Conservation (phyloP, 208 protist species). For the Herpetomonas tarakana region DNA sequence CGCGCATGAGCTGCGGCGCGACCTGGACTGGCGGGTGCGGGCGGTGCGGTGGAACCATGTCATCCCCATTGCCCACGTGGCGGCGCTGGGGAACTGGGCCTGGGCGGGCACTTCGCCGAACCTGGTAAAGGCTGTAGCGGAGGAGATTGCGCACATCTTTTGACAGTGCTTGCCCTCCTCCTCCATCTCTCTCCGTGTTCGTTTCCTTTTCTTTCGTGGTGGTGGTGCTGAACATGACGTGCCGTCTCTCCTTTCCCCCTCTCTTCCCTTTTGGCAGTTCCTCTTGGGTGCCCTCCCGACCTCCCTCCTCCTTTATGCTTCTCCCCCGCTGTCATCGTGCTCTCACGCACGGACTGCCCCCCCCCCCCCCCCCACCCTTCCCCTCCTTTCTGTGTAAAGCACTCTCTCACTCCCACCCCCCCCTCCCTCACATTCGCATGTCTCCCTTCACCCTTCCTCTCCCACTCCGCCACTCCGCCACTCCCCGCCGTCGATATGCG, state of each 20-base stretch:
- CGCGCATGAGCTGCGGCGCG: slow-evolving; percentile 32
- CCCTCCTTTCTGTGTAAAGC: too few species aligned
- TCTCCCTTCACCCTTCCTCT: too few species aligned
- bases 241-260: slow-evolving; percentile 2
- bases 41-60: slow-evolving; percentile 37
- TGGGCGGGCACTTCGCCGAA: slow-evolving; percentile 26
- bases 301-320: too few species aligned
- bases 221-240: too few species aligned
- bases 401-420: too few species aligned
- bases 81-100: slow-evolving; percentile 43
- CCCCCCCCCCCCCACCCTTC: too few species aligned
- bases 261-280: slow-evolving; percentile 4
- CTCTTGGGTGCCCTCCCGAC: too few species aligned
- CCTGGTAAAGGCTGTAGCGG: slow-evolving; percentile 41
- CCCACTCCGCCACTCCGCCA: too few species aligned
- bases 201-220: not conserved
- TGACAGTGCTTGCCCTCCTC: not conserved
- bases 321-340: too few species aligned
- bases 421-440: too few species aligned
- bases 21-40: slow-evolving; percentile 55
- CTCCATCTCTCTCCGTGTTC: not conserved
- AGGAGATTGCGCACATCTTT: slow-evolving; percentile 41
- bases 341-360: too few species aligned
- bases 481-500: too few species aligned
- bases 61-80: slow-evolving; percentile 49